Evolutionary conservation across 2,329 filamentous ascomycete genomes (phyloP), one percentile per base, ranked within the genome.

Genomic region (Microsporum audouinii): DNA sequence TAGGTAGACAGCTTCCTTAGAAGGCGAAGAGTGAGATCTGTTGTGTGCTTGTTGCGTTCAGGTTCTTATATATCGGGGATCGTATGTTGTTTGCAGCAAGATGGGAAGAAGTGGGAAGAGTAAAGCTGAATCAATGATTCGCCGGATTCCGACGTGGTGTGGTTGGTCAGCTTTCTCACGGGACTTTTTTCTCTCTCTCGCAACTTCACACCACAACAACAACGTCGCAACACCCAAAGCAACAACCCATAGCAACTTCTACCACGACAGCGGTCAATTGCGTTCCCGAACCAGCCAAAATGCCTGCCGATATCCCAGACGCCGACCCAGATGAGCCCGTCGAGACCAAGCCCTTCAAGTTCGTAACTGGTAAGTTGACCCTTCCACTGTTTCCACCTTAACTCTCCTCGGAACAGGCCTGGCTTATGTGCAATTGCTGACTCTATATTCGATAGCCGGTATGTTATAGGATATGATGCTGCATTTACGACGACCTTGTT

Each of bases 331-430:
- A 89, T 75, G 87, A 89, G 73, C 82, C 84, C 74, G 85, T 85
- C 74, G 88, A 95, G 78, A 96, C 91, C 80, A 99, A 96, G 87
- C 95, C 95, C 79, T 99, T 99, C 88, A 99, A 99, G 88, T 97
- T 97, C 82, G 94, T 97, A 75, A 97, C 92, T 81, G 92, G 91
- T 96, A 84, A 78, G 89, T 77, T 43, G 39, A 33, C 51, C 65
- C 63, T 60, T 12, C 59, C 57, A n/a, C 56, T 8, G 2, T 47
- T 47, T 23, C 43, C 43, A 8, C 31, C 55, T 56, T 47, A 34
- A 31, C 49, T 33, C 43, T 39, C 29, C n/a, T 43, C 36, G 17
- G 17, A 38, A 38, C 33, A 5, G 27, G 36, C 39, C 27, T 34
- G 29, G 41, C 14, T 64, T 64, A 68, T 68, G 70, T 47, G n/a